These are phyloP conservation scores for Camptophora hylomeconis DNA, from an alignment of 2,329 filamentous ascomycete genomes.

Conservation along the genomic window DNA sequence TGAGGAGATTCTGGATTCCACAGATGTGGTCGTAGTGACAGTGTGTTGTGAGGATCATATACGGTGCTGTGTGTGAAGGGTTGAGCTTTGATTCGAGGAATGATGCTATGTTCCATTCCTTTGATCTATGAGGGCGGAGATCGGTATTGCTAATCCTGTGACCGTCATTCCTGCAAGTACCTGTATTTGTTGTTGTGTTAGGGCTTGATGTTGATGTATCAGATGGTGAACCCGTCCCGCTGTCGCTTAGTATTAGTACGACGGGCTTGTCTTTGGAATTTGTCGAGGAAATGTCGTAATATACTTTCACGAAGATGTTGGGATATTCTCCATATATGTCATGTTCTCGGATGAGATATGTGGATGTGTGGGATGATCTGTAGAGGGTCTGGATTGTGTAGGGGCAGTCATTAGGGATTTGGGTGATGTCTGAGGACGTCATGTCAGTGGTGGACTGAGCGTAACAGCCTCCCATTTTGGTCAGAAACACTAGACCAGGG, in stretches of 20 bases:
- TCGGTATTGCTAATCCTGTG: no score
- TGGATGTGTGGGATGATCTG: slow-evolving; percentile 2
- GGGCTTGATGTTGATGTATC: no score
- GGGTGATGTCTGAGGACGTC: no score
- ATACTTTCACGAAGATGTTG: slow-evolving; percentile 15
- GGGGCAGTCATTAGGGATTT: no score
- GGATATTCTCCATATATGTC: slow-evolving; percentile 15
- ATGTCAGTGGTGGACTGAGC: no score
- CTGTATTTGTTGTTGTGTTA: no score
- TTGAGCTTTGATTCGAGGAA: slow-evolving; percentile 14
- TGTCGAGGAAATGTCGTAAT: not conserved
- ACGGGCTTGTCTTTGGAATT: slow-evolving; percentile 1
- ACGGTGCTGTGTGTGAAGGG: slow-evolving; percentile 9
- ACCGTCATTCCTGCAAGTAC: no score
- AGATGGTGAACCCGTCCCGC: slow-evolving; percentile 14
- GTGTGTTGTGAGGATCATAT: slow-evolving; percentile 13
- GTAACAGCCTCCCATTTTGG: no score
- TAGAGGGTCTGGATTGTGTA: slow-evolving; percentile 3
- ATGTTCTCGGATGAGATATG: slow-evolving; percentile 13
- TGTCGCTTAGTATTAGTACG: slow-evolving; percentile 15
- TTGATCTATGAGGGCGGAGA: no score
- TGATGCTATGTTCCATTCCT: slow-evolving; percentile 13
- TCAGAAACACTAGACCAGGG: no score
- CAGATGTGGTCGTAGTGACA: slow-evolving; percentile 23
- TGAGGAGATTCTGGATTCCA: slow-evolving; percentile 15